Percentiles rank a stretch among this genome's conserved stretches.
These are phyloP conservation scores for Cladochytrium replicatum DNA, from an alignment of 192 early-diverging fungal genomes.

Conservation along the genomic window DNA sequence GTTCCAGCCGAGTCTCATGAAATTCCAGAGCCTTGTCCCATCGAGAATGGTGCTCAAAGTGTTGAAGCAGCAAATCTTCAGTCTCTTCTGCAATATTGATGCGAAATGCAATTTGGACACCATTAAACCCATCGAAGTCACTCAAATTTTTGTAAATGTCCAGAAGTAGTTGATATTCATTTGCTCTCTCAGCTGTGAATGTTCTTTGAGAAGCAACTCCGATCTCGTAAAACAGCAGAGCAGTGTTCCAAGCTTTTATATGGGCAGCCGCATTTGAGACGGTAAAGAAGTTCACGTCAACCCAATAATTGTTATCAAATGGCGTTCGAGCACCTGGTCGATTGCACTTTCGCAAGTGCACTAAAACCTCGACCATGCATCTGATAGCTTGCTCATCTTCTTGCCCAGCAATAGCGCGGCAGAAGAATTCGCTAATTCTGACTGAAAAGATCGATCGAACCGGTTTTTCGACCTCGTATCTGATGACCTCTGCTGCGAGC, in stretches of 20 bases:
- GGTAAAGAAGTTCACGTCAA: slow-evolving; percentile 21
- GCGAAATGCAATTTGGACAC: slow-evolving; percentile 5
- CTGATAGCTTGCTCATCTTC: background rate
- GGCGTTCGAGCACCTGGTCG: background rate
- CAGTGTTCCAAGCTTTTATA: slow-evolving; percentile 9
- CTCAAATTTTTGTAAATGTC: slow-evolving; percentile 14
- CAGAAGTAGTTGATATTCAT: slow-evolving; percentile 7
- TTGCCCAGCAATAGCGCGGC: background rate
- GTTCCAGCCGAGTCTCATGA: slow-evolving; percentile 5
- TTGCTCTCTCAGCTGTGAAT: background rate
- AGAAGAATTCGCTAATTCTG: background rate
- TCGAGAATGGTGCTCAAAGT: slow-evolving; percentile 10
- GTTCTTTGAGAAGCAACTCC: background rate
- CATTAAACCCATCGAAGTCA: slow-evolving; percentile 28
- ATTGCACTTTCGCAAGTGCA: slow-evolving; percentile 8
- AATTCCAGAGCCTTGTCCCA: slow-evolving; percentile 16
- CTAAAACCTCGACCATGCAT: background rate
- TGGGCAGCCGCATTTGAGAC: slow-evolving; percentile 12
- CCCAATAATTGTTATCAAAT: slow-evolving; percentile 22
- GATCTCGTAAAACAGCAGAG: slow-evolving; percentile 28
- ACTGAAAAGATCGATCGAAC: background rate
- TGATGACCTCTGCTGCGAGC: slow-evolving; percentile 1
- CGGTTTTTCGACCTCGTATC: background rate
- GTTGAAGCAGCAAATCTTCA: slow-evolving; percentile 1
- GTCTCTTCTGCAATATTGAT: slow-evolving; percentile 1